These are phyloP conservation scores for Corchorus olitorius DNA, from an alignment of 345 rosid species.

Conservation along the genomic window DNA sequence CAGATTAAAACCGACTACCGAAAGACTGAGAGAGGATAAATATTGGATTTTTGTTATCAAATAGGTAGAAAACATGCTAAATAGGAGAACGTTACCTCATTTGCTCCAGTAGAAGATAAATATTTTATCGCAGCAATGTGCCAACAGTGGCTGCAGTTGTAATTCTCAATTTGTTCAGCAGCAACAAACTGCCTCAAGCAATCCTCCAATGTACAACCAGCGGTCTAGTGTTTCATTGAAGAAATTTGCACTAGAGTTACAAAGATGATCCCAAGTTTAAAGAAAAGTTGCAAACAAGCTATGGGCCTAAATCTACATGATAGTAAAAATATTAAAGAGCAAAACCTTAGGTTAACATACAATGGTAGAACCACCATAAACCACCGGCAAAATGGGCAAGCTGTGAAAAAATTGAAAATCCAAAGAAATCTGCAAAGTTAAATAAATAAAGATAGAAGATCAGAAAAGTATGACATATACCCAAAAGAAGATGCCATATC, in stretches of 20 bases:
- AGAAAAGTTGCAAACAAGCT: conserved; percentile 8
- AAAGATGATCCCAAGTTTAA: neutral
- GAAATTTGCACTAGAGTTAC: conserved; percentile 10
- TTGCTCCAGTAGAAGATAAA: conserved; percentile 43
- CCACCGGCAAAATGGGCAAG: conserved; percentile 67
- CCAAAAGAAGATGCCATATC: neutral
- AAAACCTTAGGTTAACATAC: conserved; percentile 69
- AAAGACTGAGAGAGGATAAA: neutral
- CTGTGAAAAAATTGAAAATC: conserved; percentile 86
- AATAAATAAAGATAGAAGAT: conserved; percentile 5
- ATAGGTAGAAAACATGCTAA: neutral
- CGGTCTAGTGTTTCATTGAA: conserved; percentile 42
- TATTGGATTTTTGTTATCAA: no score
- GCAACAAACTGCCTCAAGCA: conserved; percentile 68
- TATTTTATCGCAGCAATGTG: conserved; percentile 70
- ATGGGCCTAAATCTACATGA: conserved; percentile 13
- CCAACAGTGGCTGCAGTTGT: conserved; percentile 81
- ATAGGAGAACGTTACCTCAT: conserved; percentile 45
- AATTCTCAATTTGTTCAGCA: conserved; percentile 66
- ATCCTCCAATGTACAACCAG: conserved; percentile 61
- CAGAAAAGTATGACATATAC: neutral
- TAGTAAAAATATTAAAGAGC: conserved; percentile 28
- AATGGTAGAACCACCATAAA: conserved; percentile 52
- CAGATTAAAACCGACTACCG: neutral
- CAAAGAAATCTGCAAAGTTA: conserved; percentile 68